Evolutionary conservation across 352 stramenopile species (phyloP), one percentile per base, ranked within the genome.

Genomic region (Pelagophyceae sp.): DNA sequence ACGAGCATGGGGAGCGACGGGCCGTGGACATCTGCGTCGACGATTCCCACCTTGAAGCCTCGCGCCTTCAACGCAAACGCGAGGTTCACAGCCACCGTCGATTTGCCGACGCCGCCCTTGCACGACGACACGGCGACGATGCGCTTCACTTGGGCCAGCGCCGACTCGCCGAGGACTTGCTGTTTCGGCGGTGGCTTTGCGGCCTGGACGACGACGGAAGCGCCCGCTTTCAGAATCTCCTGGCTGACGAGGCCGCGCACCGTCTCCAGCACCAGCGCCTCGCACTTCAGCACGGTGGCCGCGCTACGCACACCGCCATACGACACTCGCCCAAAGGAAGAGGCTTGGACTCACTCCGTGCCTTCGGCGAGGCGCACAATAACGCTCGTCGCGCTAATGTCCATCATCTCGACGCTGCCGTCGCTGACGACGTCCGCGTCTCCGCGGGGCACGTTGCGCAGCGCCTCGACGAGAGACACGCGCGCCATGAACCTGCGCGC

Each of bases 11-110:
- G 96, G 60, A 99, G 82, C 72, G 92, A 98, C 5, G 97, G 97
- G 32, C 97, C 97, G 82, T 99, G 99, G 64, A 99, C 94, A 80
- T 99, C 97, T 0, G 96, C 92, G 83, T 99, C 97, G 19, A 99
- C 81, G 76, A 99, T 93, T 19, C 94, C 95, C 5, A 98, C 93
- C 51, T 87, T 86, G 38, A 87, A 87, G 5, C 93, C 92, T 70
- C 85, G 84, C 80, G 95, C 88, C 15, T 90, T 81, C 50, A 99
- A 84, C 70, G 88, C 81, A 76, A 97, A 98, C 23, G 96, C 96
- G 2, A 99, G 87, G 83, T 99, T 99, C 25, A 98, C 93, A 2
- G 95, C 93, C 45, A 98, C 93, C 0, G 96, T 99, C 27, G 93
- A 98, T 81, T 99, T 99, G 78, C 96, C 96, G 15, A 99, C 96